Conservation (phyloP, 2,329 filamentous ascomycete genomes). For the Monosporascus sp. region DNA sequence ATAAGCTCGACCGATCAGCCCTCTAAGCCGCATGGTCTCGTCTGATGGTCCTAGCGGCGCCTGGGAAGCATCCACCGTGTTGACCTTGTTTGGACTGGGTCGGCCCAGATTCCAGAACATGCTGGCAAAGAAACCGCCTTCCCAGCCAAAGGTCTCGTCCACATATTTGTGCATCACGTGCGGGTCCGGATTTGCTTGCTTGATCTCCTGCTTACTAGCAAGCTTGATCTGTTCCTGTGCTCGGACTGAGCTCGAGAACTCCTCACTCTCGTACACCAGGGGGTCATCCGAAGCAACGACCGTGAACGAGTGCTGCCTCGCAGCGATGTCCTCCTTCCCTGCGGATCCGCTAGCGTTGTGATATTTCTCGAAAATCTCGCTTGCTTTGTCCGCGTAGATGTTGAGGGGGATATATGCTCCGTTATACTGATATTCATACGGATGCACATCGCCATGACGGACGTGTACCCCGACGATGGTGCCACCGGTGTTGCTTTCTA, state of each 20-base stretch:
- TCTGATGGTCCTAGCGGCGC: slow-evolving; percentile 34
- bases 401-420: slow-evolving; percentile 73
- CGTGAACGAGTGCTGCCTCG: slow-evolving; percentile 41
- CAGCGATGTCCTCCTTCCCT: slow-evolving; percentile 29
- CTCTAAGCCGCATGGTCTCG: slow-evolving; percentile 61
- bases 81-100: slow-evolving; percentile 33
- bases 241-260: slow-evolving; percentile 52
- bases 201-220: slow-evolving; percentile 54
- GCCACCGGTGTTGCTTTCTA: slow-evolving; percentile 42
- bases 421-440: slow-evolving; percentile 70
- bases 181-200: slow-evolving; percentile 36
- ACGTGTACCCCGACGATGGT: slow-evolving; percentile 69
- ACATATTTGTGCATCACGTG: slow-evolving; percentile 59
- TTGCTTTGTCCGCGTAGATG: slow-evolving; percentile 58
- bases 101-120: slow-evolving; percentile 76
- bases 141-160: slow-evolving; percentile 77
- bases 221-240: slow-evolving; percentile 75
- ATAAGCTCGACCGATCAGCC: slow-evolving; percentile 75
- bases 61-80: slow-evolving; percentile 27
- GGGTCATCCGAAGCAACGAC: slow-evolving; percentile 79
- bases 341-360: slow-evolving; percentile 36
- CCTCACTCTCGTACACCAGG: slow-evolving; percentile 61
- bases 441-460: slow-evolving; percentile 73
- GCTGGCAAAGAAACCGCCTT: slow-evolving; percentile 77
- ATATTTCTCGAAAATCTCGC: slow-evolving; percentile 46